Evolutionary conservation across 2,329 filamentous ascomycete species (phyloP), one percentile per base, ranked within the genome.

Genomic region (Leptographium radiaticola): DNA sequence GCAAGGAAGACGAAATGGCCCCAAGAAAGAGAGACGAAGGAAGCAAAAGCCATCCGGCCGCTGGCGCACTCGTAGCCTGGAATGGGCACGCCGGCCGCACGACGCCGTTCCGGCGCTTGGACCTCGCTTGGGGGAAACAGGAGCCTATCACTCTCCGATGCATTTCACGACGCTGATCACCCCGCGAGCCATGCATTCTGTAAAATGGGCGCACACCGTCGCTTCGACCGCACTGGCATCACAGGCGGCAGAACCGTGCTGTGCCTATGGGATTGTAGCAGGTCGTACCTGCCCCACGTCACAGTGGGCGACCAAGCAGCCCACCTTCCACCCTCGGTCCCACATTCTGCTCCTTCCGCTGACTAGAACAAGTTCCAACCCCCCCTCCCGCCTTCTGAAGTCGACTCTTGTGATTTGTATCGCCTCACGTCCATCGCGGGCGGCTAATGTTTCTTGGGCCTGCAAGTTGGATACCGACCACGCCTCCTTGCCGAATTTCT

Each of bases 221-320:
- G 25, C 25, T 25, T 25, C 25, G 25, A 25, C 25, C 25, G 25
- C 3, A 25, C 25, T 25, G 3, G 25, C 25, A 25, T 25, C 25
- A 25, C 25, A 25, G 25, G 25, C 25, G 25, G 25, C 25, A 25
- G 25, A 25, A 25, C 25, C 5, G 25, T 25, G 25, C 25, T 25
- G 25, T 25, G 25, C 25, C 25, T 25, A 25, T 25, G 25, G 25
- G 25, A 25, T 25, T 25, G 25, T 25, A 25, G 25, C 25, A 25
- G 25, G 25, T 25, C 25, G 25, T 25, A 25, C 25, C 5, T 30
- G 47, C 52, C 52, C 52, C 52, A 49, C 47, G 52, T 44, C 43
- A n/a, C 53, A 54, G 42, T 20, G 53, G 40, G 34, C 18, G 36
- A n/a, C n/a, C 12, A 42, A 30, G 20, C 49, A 55, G 36, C 48